Evolutionary conservation across 352 stramenopile species (phyloP), one percentile per base, ranked within the genome.

Genomic region (Phytophthora boehmeriae): DNA sequence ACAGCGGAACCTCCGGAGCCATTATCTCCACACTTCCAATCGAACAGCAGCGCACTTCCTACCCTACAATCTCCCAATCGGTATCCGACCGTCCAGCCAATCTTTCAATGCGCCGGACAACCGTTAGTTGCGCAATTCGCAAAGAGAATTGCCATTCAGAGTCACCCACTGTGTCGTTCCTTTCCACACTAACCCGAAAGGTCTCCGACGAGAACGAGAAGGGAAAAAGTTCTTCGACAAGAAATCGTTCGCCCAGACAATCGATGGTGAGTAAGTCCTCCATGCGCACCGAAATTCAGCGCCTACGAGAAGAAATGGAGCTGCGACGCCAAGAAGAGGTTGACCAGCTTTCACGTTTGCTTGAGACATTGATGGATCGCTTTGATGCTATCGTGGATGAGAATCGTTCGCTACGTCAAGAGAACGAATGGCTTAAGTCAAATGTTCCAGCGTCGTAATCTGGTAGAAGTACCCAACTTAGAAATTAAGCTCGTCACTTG

Each of bases 361-460:
- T 84, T 5, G 66, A 78, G 10, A 71, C 62, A 4, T 34, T 84
- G 17, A 60, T 81, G 59, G 54, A 66, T 41, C 68, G 63, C 17
- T 84, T 74, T 45, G 69, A 81, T 23, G 60, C 66, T 14, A 32
- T 84, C 8, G 39, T 77, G 27, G 58, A 73, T 27, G 75, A 84
- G 39, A 84, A 84, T 54, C 34, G 23, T 9, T 59, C 56, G 13
- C 49, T 84, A 17, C 69, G 72, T 0, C 35, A 62, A 13, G 75
- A 81, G 30, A 84, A 81, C 39, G 75, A 84, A 44, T 66, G 66
- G 48, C 53, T 84, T 17, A 76, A 83, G 46, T 62, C 43, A 2
- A 67, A 78, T 19, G 44, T 78, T 6, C 45, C 65, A 47, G 48
- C 65, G 48, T 66, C 59, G 8, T 74, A 59, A 48, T 28, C 8